Conservation (phyloP, 805 yeast species). For the Ogataea glucozyma region DNA sequence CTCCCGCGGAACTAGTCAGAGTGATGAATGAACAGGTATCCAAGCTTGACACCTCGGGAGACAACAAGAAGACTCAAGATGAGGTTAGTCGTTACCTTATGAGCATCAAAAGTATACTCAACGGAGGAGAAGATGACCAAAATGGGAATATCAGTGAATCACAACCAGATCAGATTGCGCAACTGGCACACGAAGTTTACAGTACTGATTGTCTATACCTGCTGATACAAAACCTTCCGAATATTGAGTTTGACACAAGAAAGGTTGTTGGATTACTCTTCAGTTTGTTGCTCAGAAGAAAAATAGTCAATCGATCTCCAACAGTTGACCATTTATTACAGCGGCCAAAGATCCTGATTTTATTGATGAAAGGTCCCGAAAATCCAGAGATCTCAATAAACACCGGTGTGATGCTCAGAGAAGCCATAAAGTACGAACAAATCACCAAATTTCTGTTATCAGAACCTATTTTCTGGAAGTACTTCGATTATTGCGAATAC, state of each 20-base stretch:
- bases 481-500: constrained; percentile 72
- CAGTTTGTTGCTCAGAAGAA: constrained; percentile 74
- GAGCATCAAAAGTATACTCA: constrained; percentile 62
- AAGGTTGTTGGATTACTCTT: constrained; percentile 78
- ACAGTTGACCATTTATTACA: constrained; percentile 80
- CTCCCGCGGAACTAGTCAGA: constrained; percentile 81
- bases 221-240: constrained; percentile 58
- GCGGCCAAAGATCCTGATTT: constrained; percentile 62
- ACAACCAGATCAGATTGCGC: constrained; percentile 72
- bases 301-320: constrained; percentile 74
- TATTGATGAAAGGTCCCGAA: constrained; percentile 74
- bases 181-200: constrained; percentile 78
- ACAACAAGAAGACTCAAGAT: constrained; percentile 57
- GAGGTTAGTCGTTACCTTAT: constrained; percentile 66
- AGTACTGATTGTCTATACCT: constrained; percentile 65
- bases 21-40: constrained; percentile 71
- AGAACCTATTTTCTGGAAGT: constrained; percentile 73
- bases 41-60: constrained; percentile 53
- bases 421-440: constrained; percentile 77
- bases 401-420: constrained; percentile 78
- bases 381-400: constrained; percentile 68
- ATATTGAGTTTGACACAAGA: constrained; percentile 84
- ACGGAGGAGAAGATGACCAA: constrained; percentile 55
- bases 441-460: constrained; percentile 60
- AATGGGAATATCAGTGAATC: constrained; percentile 31